Evolutionary conservation across 805 yeast species (phyloP).

Genomic region (Kluyveromyces siamensis): DNA sequence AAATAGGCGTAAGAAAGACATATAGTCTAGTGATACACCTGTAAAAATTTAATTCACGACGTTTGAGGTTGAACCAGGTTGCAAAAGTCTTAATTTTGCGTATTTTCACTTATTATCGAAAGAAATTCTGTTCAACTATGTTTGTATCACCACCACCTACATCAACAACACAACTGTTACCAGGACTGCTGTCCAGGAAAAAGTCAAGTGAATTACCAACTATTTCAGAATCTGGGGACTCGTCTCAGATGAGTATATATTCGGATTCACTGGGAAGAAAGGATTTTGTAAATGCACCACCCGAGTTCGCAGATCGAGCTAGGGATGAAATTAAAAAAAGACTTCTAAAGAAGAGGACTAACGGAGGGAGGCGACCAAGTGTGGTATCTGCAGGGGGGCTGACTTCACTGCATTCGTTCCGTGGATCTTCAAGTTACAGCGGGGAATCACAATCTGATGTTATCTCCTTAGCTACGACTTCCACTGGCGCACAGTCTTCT

Average conservation of each 20-base stretch:
- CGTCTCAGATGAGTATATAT: neutral
- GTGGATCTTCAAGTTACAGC: slow-evolving; percentile 1
- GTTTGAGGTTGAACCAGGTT: neutral
- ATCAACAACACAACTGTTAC: slow-evolving; percentile 15
- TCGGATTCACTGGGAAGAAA: slow-evolving; percentile 17
- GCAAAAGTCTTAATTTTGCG: neutral
- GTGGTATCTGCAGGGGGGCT: neutral
- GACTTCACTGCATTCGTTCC: slow-evolving; percentile 4
- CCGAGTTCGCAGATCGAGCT: slow-evolving; percentile 28
- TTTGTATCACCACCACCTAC: slow-evolving; percentile 28
- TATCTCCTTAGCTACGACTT: neutral
- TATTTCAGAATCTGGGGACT: slow-evolving; percentile 5
- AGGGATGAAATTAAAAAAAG: slow-evolving; percentile 27
- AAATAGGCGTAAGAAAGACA: neutral
- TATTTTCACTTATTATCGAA: too few species aligned
- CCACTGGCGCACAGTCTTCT: neutral
- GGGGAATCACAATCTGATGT: neutral
- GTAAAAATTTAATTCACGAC: neutral
- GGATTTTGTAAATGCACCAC: slow-evolving; percentile 28
- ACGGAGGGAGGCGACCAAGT: neutral
- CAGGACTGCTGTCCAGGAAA: slow-evolving; percentile 5
- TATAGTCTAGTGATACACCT: neutral
- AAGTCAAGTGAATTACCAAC: slow-evolving; percentile 5
- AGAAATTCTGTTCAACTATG: slow-evolving; percentile 10
- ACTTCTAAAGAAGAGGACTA: slow-evolving; percentile 9